Evolutionary conservation across 352 stramenopile species (phyloP).

Genomic region (Pythium scleroteichum): DNA sequence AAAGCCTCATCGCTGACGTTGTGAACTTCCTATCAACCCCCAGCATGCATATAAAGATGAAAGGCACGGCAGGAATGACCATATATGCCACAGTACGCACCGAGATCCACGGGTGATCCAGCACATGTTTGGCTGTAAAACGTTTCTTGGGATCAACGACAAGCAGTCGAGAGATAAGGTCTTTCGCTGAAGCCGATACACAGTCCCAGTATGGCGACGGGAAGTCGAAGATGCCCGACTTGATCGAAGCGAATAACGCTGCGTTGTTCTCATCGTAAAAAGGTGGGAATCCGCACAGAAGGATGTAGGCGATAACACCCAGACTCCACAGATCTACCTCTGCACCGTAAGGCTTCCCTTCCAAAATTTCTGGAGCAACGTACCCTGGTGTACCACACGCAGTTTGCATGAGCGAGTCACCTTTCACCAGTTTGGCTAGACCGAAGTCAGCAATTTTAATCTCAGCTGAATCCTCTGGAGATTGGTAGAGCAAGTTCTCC

Average conservation of each 20-base stretch:
- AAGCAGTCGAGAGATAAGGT: conserved; percentile 91
- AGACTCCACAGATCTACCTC: conserved; percentile 96
- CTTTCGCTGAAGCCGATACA: conserved; percentile 90
- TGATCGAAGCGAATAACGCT: conserved; percentile 88
- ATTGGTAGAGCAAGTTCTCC: conserved; percentile 89
- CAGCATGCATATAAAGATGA: neutral
- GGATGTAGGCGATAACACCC: conserved; percentile 96
- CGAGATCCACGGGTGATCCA: conserved; percentile 86
- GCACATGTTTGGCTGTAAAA: conserved; percentile 83
- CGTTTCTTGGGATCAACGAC: conserved; percentile 89
- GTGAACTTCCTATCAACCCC: conserved; percentile 51
- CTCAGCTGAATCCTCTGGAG: conserved; percentile 83
- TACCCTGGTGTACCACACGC: conserved; percentile 96
- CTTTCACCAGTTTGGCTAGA: conserved; percentile 89
- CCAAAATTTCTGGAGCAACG: conserved; percentile 96
- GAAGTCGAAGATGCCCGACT: conserved; percentile 90
- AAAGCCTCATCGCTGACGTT: conserved; percentile 73
- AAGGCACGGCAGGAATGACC: neutral
- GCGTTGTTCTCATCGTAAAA: conserved; percentile 96
- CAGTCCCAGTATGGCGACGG: conserved; percentile 94
- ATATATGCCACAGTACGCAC: too few relatives aligned
- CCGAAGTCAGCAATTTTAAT: conserved; percentile 96
- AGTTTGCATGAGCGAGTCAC: conserved; percentile 93
- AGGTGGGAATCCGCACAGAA: conserved; percentile 93
- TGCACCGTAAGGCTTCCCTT: conserved; percentile 90